Percentiles rank a stretch among this genome's conserved stretches.
These are phyloP conservation scores for Coniochaeta sp. DNA, from an alignment of 2,329 filamentous ascomycete species.

Conservation along the genomic window DNA sequence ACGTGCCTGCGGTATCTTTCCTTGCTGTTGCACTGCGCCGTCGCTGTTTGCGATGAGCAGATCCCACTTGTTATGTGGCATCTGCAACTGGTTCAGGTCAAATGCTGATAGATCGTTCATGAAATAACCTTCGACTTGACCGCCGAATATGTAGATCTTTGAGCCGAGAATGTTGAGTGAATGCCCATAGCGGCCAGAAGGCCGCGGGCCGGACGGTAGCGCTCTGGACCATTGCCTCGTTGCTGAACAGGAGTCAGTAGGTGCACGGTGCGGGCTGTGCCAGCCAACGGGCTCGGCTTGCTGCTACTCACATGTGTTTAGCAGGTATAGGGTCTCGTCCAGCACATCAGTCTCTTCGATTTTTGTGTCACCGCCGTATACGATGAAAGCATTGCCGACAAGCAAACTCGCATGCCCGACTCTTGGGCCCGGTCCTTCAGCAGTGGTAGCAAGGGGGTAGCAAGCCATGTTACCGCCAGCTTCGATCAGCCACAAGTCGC, in stretches of 20 bases:
- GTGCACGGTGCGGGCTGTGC: neutral
- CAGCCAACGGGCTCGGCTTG: neutral
- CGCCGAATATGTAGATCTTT: slow-evolving; percentile 95
- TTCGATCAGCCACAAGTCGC: slow-evolving; percentile 96
- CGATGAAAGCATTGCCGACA: slow-evolving; percentile 97
- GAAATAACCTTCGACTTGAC: slow-evolving; percentile 93
- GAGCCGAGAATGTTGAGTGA: slow-evolving; percentile 94
- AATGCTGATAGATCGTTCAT: slow-evolving; percentile 97
- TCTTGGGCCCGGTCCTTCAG: slow-evolving; percentile 88
- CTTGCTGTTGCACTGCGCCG: slow-evolving; percentile 48
- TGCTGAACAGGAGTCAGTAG: slow-evolving; percentile 42
- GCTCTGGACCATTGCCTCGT: slow-evolving; percentile 97
- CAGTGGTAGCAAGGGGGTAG: slow-evolving; percentile 83
- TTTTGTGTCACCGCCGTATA: slow-evolving; percentile 97
- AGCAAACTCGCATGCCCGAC: slow-evolving; percentile 91
- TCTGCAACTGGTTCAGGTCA: slow-evolving; percentile 89
- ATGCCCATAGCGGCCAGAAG: slow-evolving; percentile 89
- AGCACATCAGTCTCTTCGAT: slow-evolving; percentile 85
- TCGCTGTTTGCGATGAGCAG: slow-evolving; percentile 74
- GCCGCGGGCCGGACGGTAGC: slow-evolving; percentile 76
- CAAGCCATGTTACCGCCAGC: slow-evolving; percentile 81
- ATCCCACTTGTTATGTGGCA: slow-evolving; percentile 88
- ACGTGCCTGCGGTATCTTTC: slow-evolving; percentile 72
- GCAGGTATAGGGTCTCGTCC: slow-evolving; percentile 90
- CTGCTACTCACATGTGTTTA: slow-evolving; percentile 80